Conservation (phyloP, 148 eudicot species). For the Beta vulgaris region DNA sequence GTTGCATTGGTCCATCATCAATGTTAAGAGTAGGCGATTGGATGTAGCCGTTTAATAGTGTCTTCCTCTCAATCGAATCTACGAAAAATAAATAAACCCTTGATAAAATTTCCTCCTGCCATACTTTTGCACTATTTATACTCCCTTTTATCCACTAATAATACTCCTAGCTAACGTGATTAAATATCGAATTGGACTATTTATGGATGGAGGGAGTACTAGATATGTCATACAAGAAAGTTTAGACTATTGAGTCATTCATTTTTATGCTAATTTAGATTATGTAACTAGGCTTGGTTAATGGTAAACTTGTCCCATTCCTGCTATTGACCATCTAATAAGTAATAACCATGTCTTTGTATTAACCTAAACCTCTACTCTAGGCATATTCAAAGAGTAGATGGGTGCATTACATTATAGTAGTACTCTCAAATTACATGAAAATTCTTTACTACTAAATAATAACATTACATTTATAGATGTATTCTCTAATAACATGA, state of each 20-base stretch:
- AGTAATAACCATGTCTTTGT: too few species aligned
- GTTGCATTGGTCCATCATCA: background rate
- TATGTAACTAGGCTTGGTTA: too few species aligned
- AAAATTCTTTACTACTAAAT: background rate
- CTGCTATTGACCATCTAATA: too few species aligned
- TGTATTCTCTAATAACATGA: background rate
- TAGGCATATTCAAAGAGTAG: too few species aligned
- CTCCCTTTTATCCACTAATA: background rate
- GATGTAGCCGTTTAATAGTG: too few species aligned
- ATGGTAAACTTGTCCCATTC: too few species aligned
- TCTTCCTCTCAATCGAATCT: background rate
- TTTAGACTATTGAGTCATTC: too few species aligned
- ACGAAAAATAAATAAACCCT: background rate
- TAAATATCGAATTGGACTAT: too few species aligned
- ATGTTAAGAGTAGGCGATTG: too few species aligned
- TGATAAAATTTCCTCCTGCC: background rate
- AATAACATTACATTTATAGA: too few species aligned
- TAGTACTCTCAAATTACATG: background rate
- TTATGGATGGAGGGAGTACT: background rate
- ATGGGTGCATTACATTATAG: background rate
- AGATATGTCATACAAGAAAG: background rate
- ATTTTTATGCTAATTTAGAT: background rate
- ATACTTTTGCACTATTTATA: background rate
- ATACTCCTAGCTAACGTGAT: too few species aligned
- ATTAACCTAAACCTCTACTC: too few species aligned